Conservation (phyloP, 805 yeast species). For the Zygosaccharomyces bailii region DNA sequence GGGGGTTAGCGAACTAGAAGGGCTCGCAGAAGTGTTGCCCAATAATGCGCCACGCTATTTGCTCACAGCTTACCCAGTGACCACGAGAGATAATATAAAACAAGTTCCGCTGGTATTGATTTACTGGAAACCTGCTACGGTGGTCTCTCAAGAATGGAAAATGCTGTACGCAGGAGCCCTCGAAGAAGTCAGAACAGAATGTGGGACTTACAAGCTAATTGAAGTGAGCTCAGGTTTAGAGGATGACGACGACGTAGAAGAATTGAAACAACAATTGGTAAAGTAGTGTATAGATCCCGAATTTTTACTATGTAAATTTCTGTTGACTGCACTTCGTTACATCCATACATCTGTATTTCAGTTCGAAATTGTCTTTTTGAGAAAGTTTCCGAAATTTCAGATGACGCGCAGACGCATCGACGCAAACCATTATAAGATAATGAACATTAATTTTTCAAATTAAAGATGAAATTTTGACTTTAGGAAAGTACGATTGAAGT, state of each 20-base stretch:
- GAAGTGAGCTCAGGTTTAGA: conserved; percentile 37
- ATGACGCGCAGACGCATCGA: neutral
- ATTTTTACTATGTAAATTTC: neutral
- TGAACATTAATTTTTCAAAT: too few species aligned
- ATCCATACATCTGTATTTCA: neutral
- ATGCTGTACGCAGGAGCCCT: conserved; percentile 92
- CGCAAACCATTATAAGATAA: too few species aligned
- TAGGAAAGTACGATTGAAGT: too few species aligned
- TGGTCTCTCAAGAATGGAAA: conserved; percentile 68
- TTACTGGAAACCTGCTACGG: conserved; percentile 86
- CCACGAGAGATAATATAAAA: conserved; percentile 65
- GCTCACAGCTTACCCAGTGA: conserved; percentile 71
- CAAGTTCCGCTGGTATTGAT: conserved; percentile 71
- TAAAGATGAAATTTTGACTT: too few species aligned
- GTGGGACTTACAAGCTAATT: conserved; percentile 57
- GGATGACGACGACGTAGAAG: conserved; percentile 34
- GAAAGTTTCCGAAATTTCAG: neutral
- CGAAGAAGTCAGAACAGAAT: conserved; percentile 70
- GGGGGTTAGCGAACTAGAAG: conserved; percentile 48
- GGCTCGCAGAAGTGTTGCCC: conserved; percentile 71
- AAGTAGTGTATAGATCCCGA: conserved; percentile 14
- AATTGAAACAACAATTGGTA: conserved; percentile 40
- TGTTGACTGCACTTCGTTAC: conserved; percentile 1
- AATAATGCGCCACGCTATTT: conserved; percentile 77
- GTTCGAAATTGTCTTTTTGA: neutral